Conservation (phyloP, 495 filamentous ascomycete genomes). For the Venustampulla echinocandica region DNA sequence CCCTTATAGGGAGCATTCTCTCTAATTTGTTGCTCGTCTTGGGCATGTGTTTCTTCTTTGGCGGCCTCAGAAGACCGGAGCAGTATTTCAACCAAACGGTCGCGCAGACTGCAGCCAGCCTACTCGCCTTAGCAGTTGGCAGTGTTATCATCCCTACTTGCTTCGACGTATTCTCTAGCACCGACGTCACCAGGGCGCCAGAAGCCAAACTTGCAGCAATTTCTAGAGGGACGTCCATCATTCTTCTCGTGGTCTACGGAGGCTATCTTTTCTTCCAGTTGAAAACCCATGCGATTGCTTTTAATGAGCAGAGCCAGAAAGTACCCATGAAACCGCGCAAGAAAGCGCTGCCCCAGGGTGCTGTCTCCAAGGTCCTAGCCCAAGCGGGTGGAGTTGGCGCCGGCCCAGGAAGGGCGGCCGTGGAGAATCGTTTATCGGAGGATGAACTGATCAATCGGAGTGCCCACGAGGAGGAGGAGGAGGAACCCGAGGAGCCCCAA, state of each 20-base stretch:
- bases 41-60: slow-evolving; percentile 90
- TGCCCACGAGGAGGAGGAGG: slow-evolving; percentile 51
- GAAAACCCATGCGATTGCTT: slow-evolving; percentile 64
- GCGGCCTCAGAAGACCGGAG: slow-evolving; percentile 68
- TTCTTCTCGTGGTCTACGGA: slow-evolving; percentile 68
- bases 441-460: slow-evolving; percentile 36
- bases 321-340: slow-evolving; percentile 40
- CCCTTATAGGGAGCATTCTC: slow-evolving; percentile 80
- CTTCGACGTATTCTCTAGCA: slow-evolving; percentile 47
- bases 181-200: slow-evolving; percentile 17
- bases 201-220: slow-evolving; percentile 37
- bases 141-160: slow-evolving; percentile 84
- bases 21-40: slow-evolving; percentile 88
- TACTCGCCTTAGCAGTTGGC: slow-evolving; percentile 71
- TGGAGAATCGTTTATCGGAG: slow-evolving; percentile 32
- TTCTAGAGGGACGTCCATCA: slow-evolving; percentile 64
- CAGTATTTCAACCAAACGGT: slow-evolving; percentile 90
- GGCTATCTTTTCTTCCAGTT: slow-evolving; percentile 78
- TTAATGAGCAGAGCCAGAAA: slow-evolving; percentile 66
- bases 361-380: slow-evolving; percentile 51
- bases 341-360: slow-evolving; percentile 44
- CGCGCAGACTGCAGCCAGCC: slow-evolving; percentile 80
- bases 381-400: slow-evolving; percentile 45
- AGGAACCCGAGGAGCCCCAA: slow-evolving; percentile 50
- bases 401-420: slow-evolving; percentile 30